phyloP scores from a whole-genome alignment of 257 asterid genomes.

The Ajuga chamaepitys region DNA sequence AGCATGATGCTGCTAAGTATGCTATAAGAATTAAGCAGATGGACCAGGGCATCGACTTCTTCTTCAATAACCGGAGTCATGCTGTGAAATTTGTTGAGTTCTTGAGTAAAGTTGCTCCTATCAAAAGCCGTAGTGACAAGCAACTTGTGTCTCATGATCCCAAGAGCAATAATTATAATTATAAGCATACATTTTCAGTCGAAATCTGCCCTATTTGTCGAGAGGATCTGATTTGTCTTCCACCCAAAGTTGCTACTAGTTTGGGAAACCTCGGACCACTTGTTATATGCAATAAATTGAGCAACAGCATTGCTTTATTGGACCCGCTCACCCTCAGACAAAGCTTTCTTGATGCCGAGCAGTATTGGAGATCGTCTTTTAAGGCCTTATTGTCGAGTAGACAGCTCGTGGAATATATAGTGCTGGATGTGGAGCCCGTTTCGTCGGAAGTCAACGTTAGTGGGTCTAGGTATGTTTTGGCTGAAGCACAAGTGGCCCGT shows the following conservation, averaged over 20 bases:
- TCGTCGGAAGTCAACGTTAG: conserved; percentile 29
- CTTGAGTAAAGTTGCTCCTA: conserved; percentile 30
- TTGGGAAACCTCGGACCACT: conserved; percentile 45
- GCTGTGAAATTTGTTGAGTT: conserved; percentile 39
- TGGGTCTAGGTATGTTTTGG: conserved; percentile 28
- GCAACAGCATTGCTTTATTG: conserved; percentile 31
- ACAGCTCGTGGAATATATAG: conserved; percentile 49
- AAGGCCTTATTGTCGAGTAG: conserved; percentile 40
- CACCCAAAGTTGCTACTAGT: conserved; percentile 32
- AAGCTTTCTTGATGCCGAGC: conserved; percentile 38
- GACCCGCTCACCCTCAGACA: conserved; percentile 43
- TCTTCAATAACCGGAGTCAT: conserved; percentile 43
- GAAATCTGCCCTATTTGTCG: conserved; percentile 49
- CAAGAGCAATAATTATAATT: conserved; percentile 38
- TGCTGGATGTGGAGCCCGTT: conserved; percentile 32
- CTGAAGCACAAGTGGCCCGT: conserved; percentile 50
- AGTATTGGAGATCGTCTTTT: conserved; percentile 41
- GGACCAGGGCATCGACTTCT: conserved; percentile 53
- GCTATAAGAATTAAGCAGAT: conserved; percentile 45
- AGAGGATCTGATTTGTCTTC: conserved; percentile 54
- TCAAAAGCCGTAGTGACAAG: conserved; percentile 33
- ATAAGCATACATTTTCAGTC: conserved; percentile 42
- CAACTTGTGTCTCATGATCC: conserved; percentile 46
- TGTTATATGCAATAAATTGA: conserved; percentile 41
- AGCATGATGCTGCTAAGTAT: conserved; percentile 45